Evolutionary conservation across 2,329 filamentous ascomycete species (phyloP), one percentile per base, ranked within the genome.

Genomic region (Magnaporthiopsis rhizophila): DNA sequence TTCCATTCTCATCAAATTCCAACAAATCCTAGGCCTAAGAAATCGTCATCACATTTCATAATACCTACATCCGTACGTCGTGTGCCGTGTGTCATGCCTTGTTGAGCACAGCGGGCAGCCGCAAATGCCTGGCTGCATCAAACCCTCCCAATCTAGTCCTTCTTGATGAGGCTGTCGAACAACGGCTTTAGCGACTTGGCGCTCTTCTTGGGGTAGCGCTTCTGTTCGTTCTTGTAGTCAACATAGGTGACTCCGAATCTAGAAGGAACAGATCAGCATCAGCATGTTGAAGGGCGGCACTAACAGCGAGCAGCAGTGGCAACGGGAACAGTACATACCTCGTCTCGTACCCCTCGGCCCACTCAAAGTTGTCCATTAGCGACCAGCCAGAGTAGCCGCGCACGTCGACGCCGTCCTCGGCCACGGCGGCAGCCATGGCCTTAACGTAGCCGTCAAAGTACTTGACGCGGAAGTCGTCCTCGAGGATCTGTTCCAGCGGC

Each of bases 271-370:
- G 8, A 12, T 58, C 21, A 57, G 61, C 26, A 34, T 30, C 28
- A 5, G 61, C 26, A 18, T 34, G 45, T 30, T 30, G n/a, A 32
- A n/a, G 1, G 28, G 30, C 26, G 9, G 13, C 26, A 26, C 13
- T 9, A 26, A 45, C 6, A 21, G 45, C 61, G 15, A 59, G 30
- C 59, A n/a, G 59, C 13, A 45, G 8, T 9, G 67, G 57, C 11
- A 11, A 15, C 59, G 38, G 30, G 3, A 24, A 24, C n/a, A 11
- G 5, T 15, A 62, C 61, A 15, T 38, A 62, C 61, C 91, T 84
- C 58, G 91, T 95, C 78, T 91, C 88, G 72, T 94, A 96, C 13
- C 91, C 91, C 74, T 96, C 91, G n/a, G 91, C 90, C 90, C 90
- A 94, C 76, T 94, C 91, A 71, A 94, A 94, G 79, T 94, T 94